These are phyloP conservation scores for Notholithocarpus densiflorus DNA, from an alignment of 306 rosid species.

Conservation along the genomic window DNA sequence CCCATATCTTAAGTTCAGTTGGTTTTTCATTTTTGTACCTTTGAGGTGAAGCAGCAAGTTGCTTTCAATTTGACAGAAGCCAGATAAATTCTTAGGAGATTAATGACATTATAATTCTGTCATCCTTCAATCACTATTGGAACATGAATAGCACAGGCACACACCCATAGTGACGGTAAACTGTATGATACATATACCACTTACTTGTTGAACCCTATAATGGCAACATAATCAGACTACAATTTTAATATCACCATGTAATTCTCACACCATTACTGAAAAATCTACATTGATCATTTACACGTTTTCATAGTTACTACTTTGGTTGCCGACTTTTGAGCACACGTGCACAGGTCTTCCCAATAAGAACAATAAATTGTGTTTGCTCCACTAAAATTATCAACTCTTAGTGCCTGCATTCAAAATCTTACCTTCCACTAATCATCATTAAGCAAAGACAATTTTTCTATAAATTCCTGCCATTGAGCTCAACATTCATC, in stretches of 20 bases:
- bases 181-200: background rate
- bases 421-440: background rate
- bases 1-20: background rate
- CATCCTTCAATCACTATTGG: background rate
- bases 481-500: background rate
- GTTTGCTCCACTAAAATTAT: too few relatives aligned
- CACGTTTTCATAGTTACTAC: background rate
- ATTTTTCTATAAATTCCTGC: background rate
- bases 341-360: background rate
- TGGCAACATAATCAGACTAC: conserved; percentile 5
- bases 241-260: too few relatives aligned
- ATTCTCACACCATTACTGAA: too few relatives aligned
- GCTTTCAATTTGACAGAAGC: too few relatives aligned
- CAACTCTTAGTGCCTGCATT: background rate
- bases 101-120: background rate
- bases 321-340: conserved; percentile 1
- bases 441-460: conserved; percentile 1
- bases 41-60: too few relatives aligned
- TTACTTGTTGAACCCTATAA: conserved; percentile 5
- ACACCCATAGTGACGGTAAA: background rate
- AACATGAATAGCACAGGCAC: background rate
- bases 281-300: too few relatives aligned
- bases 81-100: background rate
- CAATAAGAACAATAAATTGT: too few relatives aligned
- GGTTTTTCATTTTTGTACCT: too few relatives aligned